Conservation (phyloP, 345 rosid species). For the Salix purpurea region DNA sequence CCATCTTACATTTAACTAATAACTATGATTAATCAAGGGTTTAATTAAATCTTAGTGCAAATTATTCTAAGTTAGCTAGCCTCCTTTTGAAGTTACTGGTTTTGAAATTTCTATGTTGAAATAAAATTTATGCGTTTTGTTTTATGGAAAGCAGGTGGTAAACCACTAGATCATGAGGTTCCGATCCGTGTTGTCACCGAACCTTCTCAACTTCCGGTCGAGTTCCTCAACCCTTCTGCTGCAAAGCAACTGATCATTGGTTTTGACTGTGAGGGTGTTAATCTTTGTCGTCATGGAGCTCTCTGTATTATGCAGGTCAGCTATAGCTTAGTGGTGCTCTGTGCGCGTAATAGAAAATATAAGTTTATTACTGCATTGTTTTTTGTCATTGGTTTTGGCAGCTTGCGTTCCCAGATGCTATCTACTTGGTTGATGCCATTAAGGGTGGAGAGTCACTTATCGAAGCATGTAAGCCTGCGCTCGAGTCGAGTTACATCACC, state of each 20-base stretch:
- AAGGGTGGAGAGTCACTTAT: constrained; percentile 69
- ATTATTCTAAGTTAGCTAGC: no score
- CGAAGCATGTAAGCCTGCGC: constrained; percentile 93
- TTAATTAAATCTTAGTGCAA: neutral
- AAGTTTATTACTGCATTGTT: neutral
- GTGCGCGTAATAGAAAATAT: neutral
- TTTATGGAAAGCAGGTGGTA: neutral
- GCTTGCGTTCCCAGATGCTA: constrained; percentile 90
- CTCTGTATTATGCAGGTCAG: constrained; percentile 94
- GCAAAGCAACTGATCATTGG: constrained; percentile 60
- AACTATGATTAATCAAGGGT: neutral
- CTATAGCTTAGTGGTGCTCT: neutral
- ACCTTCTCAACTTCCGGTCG: constrained; percentile 73
- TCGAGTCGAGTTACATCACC: constrained; percentile 76
- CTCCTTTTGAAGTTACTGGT: neutral
- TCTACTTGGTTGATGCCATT: constrained; percentile 79
- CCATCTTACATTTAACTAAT: no score
- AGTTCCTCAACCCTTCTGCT: constrained; percentile 68
- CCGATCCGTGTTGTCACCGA: constrained; percentile 62
- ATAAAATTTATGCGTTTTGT: neutral
- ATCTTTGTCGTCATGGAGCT: constrained; percentile 72
- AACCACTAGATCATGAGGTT: constrained; percentile 41
- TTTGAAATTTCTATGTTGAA: neutral
- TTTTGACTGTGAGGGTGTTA: constrained; percentile 91
- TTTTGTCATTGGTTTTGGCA: constrained; percentile 35